Conservation (phyloP, 306 rosid species). For the Prinsepia uniflora region DNA sequence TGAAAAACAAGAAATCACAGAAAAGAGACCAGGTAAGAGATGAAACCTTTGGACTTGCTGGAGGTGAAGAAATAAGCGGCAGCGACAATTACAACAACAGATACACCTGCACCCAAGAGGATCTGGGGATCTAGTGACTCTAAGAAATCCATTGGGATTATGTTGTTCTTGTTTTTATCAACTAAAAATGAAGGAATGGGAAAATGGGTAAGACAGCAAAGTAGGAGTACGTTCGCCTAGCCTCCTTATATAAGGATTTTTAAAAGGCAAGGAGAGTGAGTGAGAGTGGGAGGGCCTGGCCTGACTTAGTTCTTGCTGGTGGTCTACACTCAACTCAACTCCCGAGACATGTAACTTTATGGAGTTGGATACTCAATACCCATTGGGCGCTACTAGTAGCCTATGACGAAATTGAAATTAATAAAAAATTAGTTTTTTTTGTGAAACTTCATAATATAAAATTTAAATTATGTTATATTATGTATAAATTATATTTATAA, state of each 20-base stretch:
- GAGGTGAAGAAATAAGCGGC: conserved; percentile 61
- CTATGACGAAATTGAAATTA: too few species aligned
- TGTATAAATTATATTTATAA: too few species aligned
- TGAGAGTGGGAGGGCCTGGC: too few species aligned
- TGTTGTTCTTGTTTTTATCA: conserved; percentile 10
- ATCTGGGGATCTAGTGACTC: conserved; percentile 50
- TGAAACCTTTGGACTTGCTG: conserved; percentile 59
- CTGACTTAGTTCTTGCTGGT: too few species aligned
- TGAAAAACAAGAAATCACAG: neutral
- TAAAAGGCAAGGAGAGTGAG: too few species aligned
- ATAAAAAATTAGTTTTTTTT: too few species aligned
- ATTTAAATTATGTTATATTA: too few species aligned
- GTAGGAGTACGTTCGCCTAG: neutral
- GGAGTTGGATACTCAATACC: too few species aligned
- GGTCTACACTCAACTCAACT: too few species aligned
- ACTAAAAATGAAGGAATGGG: neutral
- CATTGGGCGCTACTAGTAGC: too few species aligned
- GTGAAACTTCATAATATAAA: too few species aligned
- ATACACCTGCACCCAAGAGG: conserved; percentile 48
- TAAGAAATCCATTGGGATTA: conserved; percentile 48
- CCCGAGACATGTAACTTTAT: too few species aligned
- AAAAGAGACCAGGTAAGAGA: neutral
- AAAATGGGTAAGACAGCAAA: neutral
- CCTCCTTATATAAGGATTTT: neutral
- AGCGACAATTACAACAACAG: conserved; percentile 53